Percentiles rank a stretch among this genome's conserved stretches.
phyloP scores from a whole-genome alignment of 257 asterid genomes.

The Solanum chilense region DNA sequence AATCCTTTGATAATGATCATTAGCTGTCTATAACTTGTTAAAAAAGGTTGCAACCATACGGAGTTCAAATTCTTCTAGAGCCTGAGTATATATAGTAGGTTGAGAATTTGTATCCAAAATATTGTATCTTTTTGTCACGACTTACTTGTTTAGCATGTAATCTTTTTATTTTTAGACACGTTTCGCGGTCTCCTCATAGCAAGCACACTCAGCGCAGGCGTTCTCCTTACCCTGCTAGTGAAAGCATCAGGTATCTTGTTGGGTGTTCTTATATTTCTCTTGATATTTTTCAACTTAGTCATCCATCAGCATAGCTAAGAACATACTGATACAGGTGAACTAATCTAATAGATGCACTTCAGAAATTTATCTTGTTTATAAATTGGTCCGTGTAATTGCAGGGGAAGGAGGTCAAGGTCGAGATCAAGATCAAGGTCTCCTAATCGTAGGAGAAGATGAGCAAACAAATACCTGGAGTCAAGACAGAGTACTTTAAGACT shows the following conservation, averaged over 20 bases:
- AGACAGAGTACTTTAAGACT: neutral
- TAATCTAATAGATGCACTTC: neutral
- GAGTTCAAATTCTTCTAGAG: neutral
- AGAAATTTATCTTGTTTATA: conserved; percentile 4
- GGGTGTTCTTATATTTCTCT: conserved; percentile 7
- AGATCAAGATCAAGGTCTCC: conserved; percentile 87
- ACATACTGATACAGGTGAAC: conserved; percentile 61
- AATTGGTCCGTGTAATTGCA: conserved; percentile 25
- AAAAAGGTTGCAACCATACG: neutral
- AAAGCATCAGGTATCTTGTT: conserved; percentile 63
- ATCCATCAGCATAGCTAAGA: conserved; percentile 11
- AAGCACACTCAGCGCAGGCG: conserved; percentile 97
- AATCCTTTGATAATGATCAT: neutral
- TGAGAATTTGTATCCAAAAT: conserved; percentile 19
- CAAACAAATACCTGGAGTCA: neutral
- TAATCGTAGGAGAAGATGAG: conserved; percentile 41
- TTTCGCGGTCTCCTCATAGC: conserved; percentile 98
- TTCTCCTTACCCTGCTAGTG: conserved; percentile 92
- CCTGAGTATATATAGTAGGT: conserved; percentile 19
- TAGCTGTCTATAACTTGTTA: neutral
- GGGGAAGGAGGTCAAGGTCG: conserved; percentile 58
- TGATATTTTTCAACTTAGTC: conserved; percentile 8
- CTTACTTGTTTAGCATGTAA: conserved; percentile 68
- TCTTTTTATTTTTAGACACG: conserved; percentile 82
- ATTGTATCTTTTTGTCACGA: conserved; percentile 13